phyloP scores from a whole-genome alignment of 805 yeast genomes.

The Debaryomyces castellii region DNA sequence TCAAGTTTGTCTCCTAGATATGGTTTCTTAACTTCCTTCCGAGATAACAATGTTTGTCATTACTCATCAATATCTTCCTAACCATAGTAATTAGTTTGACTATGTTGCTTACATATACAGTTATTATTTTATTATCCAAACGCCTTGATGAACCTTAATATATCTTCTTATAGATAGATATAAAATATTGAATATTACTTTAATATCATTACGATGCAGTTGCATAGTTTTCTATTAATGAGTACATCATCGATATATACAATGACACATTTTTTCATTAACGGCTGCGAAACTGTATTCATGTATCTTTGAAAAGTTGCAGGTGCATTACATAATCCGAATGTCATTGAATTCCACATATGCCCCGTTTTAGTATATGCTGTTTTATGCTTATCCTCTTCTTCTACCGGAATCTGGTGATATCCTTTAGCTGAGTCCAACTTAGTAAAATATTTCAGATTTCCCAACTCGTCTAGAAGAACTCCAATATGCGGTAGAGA shows the following conservation, averaged over 20 bases:
- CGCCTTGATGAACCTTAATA: no score
- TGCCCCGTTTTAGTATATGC: conserved; percentile 15
- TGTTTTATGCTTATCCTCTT: conserved; percentile 11
- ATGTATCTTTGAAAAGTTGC: conserved; percentile 17
- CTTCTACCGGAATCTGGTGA: conserved; percentile 11
- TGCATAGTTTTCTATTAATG: no score
- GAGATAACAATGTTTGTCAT: no score
- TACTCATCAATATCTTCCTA: no score
- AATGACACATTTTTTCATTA: not conserved
- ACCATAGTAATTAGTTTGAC: no score
- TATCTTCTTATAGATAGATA: no score
- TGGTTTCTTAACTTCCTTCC: no score
- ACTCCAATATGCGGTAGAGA: conserved; percentile 17
- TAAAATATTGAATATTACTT: no score
- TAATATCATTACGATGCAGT: no score
- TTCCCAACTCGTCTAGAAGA: conserved; percentile 3
- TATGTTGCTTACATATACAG: no score
- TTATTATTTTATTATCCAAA: no score
- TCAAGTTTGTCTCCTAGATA: no score
- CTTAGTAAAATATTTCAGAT: conserved; percentile 10
- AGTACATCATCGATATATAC: not conserved
- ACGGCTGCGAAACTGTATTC: not conserved
- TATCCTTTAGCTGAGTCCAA: conserved; percentile 15
- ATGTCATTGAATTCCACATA: conserved; percentile 22
- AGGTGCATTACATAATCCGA: conserved; percentile 24